Evolutionary conservation across 2,329 filamentous ascomycete genomes (phyloP), one percentile per base, ranked within the genome.

Genomic region (Hymenoscyphus albidus): DNA sequence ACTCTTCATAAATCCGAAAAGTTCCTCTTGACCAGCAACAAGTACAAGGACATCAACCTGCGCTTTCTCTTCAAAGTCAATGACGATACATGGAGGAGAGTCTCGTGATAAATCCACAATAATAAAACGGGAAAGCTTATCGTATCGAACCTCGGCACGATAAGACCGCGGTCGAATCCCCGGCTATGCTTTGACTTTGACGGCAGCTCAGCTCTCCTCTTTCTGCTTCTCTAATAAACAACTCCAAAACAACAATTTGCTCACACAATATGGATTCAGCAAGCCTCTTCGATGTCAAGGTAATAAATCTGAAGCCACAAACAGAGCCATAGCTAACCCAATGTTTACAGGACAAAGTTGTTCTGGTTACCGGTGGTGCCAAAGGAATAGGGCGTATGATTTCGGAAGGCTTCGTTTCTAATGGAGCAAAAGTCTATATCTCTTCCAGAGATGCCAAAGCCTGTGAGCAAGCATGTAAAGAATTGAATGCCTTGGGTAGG

Each of bases 311-410:
- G 22, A 7, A 12, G 27, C n/a, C 16, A 9, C 7, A 31, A n/a
- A 59, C 22, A 14, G 59, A 12, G 31, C 6, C 18, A 22, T 44
- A 54, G 10, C 32, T 39, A 48, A 55, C 32, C 22, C 5, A 65
- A n/a, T 62, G 35, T 55, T 18, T 16, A 40, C 60, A 74, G 74
- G 83, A 78, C 74, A 87, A 86, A 78, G 81, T 84, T 61, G 82
- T 85, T 70, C 80, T 86, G 65, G 79, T 86, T 61, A 86, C 84
- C 5, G 84, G 84, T 68, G 82, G 82, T 61, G 83, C 81, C 57
- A 84, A 88, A 73, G 87, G 86, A 68, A 85, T 89, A 68, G 87
- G 87, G 16, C 83, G 83, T 65, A 89, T 89, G 87, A 89, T 90
- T 68, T 83, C 85, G 39, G 80, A 86, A 64, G 87, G 85, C 64